Conservation (phyloP, 2,329 filamentous ascomycete species). For the Penicillium sp. region DNA sequence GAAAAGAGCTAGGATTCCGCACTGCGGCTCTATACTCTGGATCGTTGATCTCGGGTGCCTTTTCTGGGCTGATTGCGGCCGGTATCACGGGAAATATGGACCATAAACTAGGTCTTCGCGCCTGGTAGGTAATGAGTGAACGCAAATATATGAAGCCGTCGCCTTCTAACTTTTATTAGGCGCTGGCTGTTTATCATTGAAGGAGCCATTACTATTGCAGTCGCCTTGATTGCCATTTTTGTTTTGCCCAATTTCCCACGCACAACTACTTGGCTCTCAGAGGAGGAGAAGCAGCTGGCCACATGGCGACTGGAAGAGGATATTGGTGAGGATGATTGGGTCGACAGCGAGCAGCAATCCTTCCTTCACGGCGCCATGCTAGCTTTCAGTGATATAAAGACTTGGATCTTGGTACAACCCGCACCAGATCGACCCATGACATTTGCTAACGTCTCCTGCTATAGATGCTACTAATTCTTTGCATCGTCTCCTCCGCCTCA, state of each 20-base stretch:
- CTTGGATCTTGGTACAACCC: slow-evolving; percentile 58
- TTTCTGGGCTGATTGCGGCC: slow-evolving; percentile 68
- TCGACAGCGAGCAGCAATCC: slow-evolving; percentile 59
- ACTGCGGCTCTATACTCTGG: slow-evolving; percentile 62
- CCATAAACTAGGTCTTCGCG: slow-evolving; percentile 57
- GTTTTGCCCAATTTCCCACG: slow-evolving; percentile 71
- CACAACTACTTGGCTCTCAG: slow-evolving; percentile 63
- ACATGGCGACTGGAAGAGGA: slow-evolving; percentile 67
- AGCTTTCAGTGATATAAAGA: slow-evolving; percentile 64
- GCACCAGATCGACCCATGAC: neutral
- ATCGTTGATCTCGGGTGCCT: slow-evolving; percentile 71
- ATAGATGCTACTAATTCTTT: slow-evolving; percentile 61
- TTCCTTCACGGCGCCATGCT: slow-evolving; percentile 57
- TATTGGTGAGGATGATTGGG: slow-evolving; percentile 68
- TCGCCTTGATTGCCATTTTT: slow-evolving; percentile 63
- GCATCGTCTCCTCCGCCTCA: slow-evolving; percentile 61
- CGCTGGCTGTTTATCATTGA: slow-evolving; percentile 74
- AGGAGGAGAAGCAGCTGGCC: slow-evolving; percentile 63
- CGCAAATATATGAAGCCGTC: neutral
- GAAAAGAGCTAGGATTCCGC: slow-evolving; percentile 61
- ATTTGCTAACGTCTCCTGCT: slow-evolving; percentile 6
- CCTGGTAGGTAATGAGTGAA: slow-evolving; percentile 53
- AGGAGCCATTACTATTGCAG: slow-evolving; percentile 65
- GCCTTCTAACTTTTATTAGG: slow-evolving; percentile 20
- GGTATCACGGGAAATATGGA: slow-evolving; percentile 72